Base-by-base conservation (phyloP, 2,329 filamentous ascomycete genomes). In the Tympanopsis confertula region DNA sequence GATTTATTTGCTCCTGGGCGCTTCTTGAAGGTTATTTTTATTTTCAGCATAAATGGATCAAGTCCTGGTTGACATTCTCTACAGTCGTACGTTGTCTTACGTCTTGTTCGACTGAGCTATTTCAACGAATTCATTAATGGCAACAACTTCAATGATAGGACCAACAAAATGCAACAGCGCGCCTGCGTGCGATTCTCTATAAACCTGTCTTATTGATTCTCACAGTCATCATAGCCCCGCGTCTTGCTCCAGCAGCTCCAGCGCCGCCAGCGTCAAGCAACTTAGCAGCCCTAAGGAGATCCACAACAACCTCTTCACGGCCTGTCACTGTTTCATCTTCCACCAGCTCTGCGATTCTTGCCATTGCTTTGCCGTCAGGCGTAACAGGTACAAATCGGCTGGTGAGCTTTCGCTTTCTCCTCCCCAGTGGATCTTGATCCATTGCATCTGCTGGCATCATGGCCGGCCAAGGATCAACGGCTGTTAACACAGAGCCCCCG, bases 311-410 rank as follows among this genome's bases (percentile, higher is more conserved):
- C 37, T 55, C 51, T 17, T 56, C 50, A n/a, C 51, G 45, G 3
- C 55, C 55, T 7, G 15, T 51, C 22, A 62, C 33, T 35, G 49
- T 48, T n/a, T 53, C 47, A 18, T 48, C 47, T 42, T 59, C 54
- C 3, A 61, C 51, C 38, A 62, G 43, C 19, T 47, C 42, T n/a
- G 45, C 50, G 37, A 63, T 57, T 10, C 48, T 47, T 5, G 37
- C 47, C 36, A 65, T 39, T 5, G 57, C 53, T 15, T 41, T 41
- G 13, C 49, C 50, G 41, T 62, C 51, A 4, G 60, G 57, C 39
- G 50, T 47, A 5, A 62, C 58, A 13, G 52, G 46, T 35, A 64
- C 51, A 41, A 58, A 59, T 19, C 48, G 47, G 37, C 52, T 57
- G 10, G 39, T 47, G n/a, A 54, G 41, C 12, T 44, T 47, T 18